Evolutionary conservation across 1,139 yeast genomes (phyloP).

Genomic region (Suhomyces anneliseae): DNA sequence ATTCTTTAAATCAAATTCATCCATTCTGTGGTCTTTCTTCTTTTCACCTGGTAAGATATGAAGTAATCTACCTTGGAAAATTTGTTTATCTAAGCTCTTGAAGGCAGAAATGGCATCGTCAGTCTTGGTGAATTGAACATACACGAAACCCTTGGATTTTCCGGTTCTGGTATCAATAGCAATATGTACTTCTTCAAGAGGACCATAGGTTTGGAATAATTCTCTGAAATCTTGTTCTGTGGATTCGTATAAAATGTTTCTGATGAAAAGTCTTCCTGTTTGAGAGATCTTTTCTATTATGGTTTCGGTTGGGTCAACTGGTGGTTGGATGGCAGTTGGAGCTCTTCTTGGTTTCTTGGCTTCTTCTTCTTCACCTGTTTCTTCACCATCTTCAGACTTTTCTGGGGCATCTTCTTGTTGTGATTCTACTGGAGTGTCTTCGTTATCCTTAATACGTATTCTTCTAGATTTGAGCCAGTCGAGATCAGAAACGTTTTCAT

Average conservation of each 20-base stretch:
- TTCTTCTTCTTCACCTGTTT: constrained; percentile 6
- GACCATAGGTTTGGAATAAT: constrained; percentile 58
- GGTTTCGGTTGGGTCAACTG: constrained; percentile 10
- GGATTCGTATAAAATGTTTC: constrained; percentile 81
- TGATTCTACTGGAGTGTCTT: constrained; percentile 5
- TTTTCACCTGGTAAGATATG: constrained; percentile 87
- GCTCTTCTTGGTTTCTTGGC: constrained; percentile 17
- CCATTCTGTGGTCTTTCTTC: constrained; percentile 75
- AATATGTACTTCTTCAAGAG: constrained; percentile 77
- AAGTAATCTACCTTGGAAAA: constrained; percentile 89
- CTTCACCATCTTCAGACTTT: constrained; percentile 13
- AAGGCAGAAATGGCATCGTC: constrained; percentile 78
- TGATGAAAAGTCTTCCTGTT: constrained; percentile 82
- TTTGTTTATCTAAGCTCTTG: constrained; percentile 73
- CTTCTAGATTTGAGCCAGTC: constrained; percentile 87
- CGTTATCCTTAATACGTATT: constrained; percentile 56
- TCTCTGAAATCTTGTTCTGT: constrained; percentile 74
- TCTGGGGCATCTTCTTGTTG: constrained; percentile 9
- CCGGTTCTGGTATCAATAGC: constrained; percentile 91
- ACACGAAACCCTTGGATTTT: constrained; percentile 90
- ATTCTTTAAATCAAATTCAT: constrained; percentile 87
- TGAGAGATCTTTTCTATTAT: constrained; percentile 48
- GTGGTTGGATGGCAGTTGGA: constrained; percentile 6
- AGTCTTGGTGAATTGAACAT: constrained; percentile 65
- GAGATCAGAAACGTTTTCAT: constrained; percentile 67